Evolutionary conservation across 2,329 filamentous ascomycete genomes (phyloP), one percentile per base, ranked within the genome.

Genomic region (Penicillium brasilianum): DNA sequence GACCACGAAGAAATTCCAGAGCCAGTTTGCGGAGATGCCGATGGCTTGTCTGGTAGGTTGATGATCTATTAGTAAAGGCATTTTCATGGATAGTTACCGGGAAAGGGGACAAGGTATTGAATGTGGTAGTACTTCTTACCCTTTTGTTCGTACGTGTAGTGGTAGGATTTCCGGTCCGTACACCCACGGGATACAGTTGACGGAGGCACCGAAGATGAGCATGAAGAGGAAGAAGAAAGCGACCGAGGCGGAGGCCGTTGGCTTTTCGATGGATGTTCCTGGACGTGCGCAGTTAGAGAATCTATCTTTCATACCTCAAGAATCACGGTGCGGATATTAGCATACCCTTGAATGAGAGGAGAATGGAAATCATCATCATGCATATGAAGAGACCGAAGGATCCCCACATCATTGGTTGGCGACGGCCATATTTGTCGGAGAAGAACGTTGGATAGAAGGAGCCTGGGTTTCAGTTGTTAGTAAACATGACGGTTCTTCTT

Each of bases 151-250:
- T 5, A 37, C 14, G 7, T 37, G 36, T 16, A 37, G 36, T n/a
- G 36, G 36, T 16, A 37, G 14, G 14, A 37, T 37, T 16, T 37
- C 81, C 0, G 81, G 80, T 3, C 81, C 79, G 61, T 81, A 82
- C 0, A 83, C 80, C 82, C 82, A 84, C 2, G 82, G 81, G 18
- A 84, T 80, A 60, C 78, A 81, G 61, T 82, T 83, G 3, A 78
- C 76, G 1, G 77, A 77, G 2, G 78, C 78, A 4, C 80, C 80
- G 57, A 78, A 80, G 46, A 78, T 74, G 18, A 79, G 69, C 77
- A 80, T 79, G 63, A 76, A 78, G 43, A 74, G 52, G 69, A 83
- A 83, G 72, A 83, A 83, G 69, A 84, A 83, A 2, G 81, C 76
- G 14, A 84, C 78, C 36, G 80, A 81, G 0, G 80, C 82, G 16